Evolutionary conservation across 345 rosid genomes (phyloP).

Genomic region (Pelargonium nanum): DNA sequence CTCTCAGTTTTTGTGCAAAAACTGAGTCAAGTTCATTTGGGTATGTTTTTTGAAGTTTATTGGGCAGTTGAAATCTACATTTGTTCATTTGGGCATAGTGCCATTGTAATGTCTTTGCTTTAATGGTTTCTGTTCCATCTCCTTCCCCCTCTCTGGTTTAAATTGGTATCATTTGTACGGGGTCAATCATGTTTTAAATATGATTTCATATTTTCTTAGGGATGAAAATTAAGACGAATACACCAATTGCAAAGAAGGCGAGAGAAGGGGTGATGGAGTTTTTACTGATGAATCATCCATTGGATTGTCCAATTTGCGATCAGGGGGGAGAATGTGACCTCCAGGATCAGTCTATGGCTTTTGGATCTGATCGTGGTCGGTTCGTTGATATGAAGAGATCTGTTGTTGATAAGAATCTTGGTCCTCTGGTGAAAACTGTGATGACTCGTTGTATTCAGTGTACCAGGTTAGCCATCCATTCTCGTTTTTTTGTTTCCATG

Average conservation of each 20-base stretch:
- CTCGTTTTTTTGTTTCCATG: not conserved
- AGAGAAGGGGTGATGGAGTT: constrained; percentile 99
- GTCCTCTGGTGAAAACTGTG: constrained; percentile 97
- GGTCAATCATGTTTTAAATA: not conserved
- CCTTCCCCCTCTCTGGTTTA: not conserved
- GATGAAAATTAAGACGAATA: constrained; percentile 96
- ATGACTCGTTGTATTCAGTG: constrained; percentile 99
- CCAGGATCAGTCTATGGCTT: constrained; percentile 99
- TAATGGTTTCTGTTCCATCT: not conserved
- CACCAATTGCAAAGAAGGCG: constrained; percentile 92
- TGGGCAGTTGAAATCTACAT: not conserved
- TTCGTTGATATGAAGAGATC: constrained; percentile 96
- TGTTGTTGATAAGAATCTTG: constrained; percentile 95
- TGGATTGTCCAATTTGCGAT: constrained; percentile 97
- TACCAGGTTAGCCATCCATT: constrained; percentile 49
- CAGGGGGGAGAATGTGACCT: constrained; percentile 99
- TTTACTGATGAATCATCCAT: constrained; percentile 90
- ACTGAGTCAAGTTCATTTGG: too few species aligned
- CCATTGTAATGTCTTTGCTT: not conserved
- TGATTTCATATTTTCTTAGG: constrained; percentile 11
- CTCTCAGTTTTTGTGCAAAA: too few species aligned
- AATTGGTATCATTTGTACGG: not conserved
- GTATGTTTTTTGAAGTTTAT: not conserved
- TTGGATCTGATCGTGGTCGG: constrained; percentile 96
- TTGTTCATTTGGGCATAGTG: not conserved